Conservation (phyloP, 1,139 yeast species). For the Candida labiduridarum region DNA sequence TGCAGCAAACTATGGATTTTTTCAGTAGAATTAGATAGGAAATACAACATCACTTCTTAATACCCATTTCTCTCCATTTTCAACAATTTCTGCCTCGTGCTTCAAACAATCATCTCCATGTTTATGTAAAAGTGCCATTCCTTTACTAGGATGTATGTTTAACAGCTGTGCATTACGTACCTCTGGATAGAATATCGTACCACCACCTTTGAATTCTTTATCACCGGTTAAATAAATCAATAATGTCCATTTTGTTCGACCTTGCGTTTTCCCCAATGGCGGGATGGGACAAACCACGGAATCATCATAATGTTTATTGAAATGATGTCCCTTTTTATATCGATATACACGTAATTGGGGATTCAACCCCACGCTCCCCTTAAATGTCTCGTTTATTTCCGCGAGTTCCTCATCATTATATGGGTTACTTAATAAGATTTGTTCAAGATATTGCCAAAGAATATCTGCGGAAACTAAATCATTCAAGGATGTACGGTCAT, state of each 20-base stretch:
- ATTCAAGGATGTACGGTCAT: conserved; percentile 51
- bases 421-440: conserved; percentile 33
- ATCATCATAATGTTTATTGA: conserved; percentile 67
- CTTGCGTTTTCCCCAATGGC: conserved; percentile 24
- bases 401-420: conserved; percentile 33
- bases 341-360: conserved; percentile 61
- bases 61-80: conserved; percentile 63
- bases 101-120: conserved; percentile 68
- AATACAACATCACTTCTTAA: conserved; percentile 61
- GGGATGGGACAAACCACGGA: conserved; percentile 42
- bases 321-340: conserved; percentile 60
- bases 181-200: conserved; percentile 56
- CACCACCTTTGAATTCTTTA: conserved; percentile 62
- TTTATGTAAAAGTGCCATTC: conserved; percentile 64
- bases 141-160: conserved; percentile 53
- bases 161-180: conserved; percentile 23
- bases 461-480: conserved; percentile 42
- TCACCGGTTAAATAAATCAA: conserved; percentile 61
- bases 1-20: conserved; percentile 1
- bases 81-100: conserved; percentile 62
- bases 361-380: conserved; percentile 51
- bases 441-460: conserved; percentile 48
- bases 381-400: conserved; percentile 30
- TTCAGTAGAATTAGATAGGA: conserved; percentile 9
- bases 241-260: conserved; percentile 61